Conservation (phyloP, 192 early-diverging fungal species). For the Entomortierella beljakovae region DNA sequence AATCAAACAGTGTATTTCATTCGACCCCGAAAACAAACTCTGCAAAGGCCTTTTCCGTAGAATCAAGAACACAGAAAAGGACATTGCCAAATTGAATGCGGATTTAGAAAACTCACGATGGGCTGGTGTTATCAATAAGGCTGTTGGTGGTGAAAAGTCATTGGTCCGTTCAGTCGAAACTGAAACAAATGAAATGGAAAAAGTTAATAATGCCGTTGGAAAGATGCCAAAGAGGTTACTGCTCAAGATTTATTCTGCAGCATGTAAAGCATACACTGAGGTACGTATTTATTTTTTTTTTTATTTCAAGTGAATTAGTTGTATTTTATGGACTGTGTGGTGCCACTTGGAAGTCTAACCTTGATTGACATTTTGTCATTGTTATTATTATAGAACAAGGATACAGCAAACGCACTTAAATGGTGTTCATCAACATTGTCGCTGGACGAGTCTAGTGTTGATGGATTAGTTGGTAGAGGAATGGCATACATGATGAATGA, state of each 20-base stretch:
- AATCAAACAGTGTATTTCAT: constrained; percentile 88
- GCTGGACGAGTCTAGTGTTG: constrained; percentile 76
- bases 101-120: constrained; percentile 70
- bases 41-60: constrained; percentile 83
- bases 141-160: constrained; percentile 59
- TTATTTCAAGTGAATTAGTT: background rate
- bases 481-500: constrained; percentile 75
- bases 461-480: constrained; percentile 78
- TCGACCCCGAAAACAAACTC: constrained; percentile 91
- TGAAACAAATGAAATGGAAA: constrained; percentile 50
- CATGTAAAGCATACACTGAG: constrained; percentile 72
- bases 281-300: constrained; percentile 23
- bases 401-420: constrained; percentile 62
- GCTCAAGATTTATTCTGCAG: constrained; percentile 61
- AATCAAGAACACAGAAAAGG: constrained; percentile 83
- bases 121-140: constrained; percentile 64
- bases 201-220: constrained; percentile 41
- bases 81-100: constrained; percentile 67
- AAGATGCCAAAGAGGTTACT: constrained; percentile 53
- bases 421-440: constrained; percentile 80
- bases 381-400: constrained; percentile 55
- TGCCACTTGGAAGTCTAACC: background rate
- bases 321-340: background rate
- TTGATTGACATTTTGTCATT: background rate
- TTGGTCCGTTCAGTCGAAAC: constrained; percentile 33